A percentile compares a stretch with the other conserved stretches of the same genome.
Evolutionary conservation across 306 rosid species (phyloP).

Genomic region (Canavalia ensiformis): DNA sequence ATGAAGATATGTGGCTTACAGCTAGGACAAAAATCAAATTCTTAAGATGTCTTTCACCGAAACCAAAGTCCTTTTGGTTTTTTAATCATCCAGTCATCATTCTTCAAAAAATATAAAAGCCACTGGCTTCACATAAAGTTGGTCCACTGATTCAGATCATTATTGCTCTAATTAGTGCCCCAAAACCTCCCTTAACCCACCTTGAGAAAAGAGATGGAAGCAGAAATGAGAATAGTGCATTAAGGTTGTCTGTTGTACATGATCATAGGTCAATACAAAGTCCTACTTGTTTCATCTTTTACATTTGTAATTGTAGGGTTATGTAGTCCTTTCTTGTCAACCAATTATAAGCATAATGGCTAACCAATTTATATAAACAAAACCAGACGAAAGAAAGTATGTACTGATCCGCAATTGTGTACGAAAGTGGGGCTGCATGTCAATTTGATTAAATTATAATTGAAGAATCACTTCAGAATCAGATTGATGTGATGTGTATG

Average conservation of each 20-base stretch:
- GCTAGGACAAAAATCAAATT: constrained; percentile 55
- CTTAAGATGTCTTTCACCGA: constrained; percentile 53
- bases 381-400: constrained; percentile 36
- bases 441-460: constrained; percentile 31
- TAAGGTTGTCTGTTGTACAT: constrained; percentile 44
- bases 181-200: constrained; percentile 43
- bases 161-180: constrained; percentile 58
- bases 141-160: constrained; percentile 61
- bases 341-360: constrained; percentile 5
- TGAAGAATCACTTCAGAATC: constrained; percentile 34
- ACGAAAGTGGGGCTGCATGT: constrained; percentile 41
- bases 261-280: constrained; percentile 32
- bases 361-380: constrained; percentile 18
- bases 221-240: constrained; percentile 30
- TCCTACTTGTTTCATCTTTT: constrained; percentile 42
- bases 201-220: constrained; percentile 22
- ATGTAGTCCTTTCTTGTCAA: constrained; percentile 36
- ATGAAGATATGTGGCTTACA: constrained; percentile 53
- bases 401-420: constrained; percentile 23
- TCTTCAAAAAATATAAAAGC: constrained; percentile 68
- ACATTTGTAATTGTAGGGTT: constrained; percentile 2
- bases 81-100: constrained; percentile 71
- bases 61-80: constrained; percentile 52
- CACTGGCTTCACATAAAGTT: constrained; percentile 65
- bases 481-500: constrained; percentile 25